Percentiles rank a stretch among this genome's conserved stretches.
These are phyloP conservation scores for Vitellaria paradoxa DNA, from an alignment of 179 eudicot genomes.

Conservation along the genomic window DNA sequence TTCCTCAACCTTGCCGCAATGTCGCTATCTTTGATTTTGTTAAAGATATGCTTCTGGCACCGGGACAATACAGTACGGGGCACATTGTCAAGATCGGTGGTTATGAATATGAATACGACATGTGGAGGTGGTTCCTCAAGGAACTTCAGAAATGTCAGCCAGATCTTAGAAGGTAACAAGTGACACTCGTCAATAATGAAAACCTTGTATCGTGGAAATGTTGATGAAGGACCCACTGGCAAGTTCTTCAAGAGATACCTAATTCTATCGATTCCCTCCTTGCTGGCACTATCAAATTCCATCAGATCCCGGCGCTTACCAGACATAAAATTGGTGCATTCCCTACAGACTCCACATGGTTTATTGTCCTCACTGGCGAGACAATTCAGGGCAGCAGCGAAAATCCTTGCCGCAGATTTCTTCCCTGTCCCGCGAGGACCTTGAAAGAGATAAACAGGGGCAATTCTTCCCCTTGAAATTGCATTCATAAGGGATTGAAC, in stretches of 20 bases:
- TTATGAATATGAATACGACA: constrained; percentile 72
- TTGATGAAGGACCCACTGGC: constrained; percentile 45
- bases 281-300: constrained; percentile 75
- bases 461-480: constrained; percentile 68
- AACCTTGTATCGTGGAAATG: constrained; percentile 49
- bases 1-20: constrained; percentile 65
- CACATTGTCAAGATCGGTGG: constrained; percentile 83
- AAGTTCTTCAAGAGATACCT: constrained; percentile 54
- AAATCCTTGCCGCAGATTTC: constrained; percentile 80
- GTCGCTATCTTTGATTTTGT: constrained; percentile 79
- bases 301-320: constrained; percentile 60
- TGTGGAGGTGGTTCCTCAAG: constrained; percentile 75
- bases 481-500: constrained; percentile 83
- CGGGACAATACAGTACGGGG: constrained; percentile 81
- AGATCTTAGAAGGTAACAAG: constrained; percentile 76
- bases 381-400: constrained; percentile 91
- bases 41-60: constrained; percentile 81
- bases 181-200: constrained; percentile 85
- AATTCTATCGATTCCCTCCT: constrained; percentile 65
- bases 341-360: constrained; percentile 93
- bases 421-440: constrained; percentile 99
- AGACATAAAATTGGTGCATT: constrained; percentile 74
- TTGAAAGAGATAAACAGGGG: constrained; percentile 87
- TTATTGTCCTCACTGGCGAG: constrained; percentile 74
- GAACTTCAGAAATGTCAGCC: constrained; percentile 80